Conservation (phyloP, 805 yeast genomes). For the Nakazawaea wyomingensis region DNA sequence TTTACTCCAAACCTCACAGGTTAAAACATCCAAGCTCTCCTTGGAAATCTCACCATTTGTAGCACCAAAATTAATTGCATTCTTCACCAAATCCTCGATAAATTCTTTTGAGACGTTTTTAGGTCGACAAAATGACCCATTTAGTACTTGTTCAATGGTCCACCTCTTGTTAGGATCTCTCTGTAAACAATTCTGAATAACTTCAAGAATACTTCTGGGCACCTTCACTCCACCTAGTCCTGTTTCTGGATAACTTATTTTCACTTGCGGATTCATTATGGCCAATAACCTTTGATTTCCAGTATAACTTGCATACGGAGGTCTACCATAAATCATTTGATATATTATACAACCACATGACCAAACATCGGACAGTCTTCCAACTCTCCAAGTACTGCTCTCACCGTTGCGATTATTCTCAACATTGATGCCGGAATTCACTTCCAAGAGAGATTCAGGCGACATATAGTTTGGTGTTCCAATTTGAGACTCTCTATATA, state of each 20-base stretch:
- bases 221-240: slow-evolving; percentile 61
- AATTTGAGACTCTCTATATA: slow-evolving; percentile 83
- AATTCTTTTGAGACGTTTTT: slow-evolving; percentile 63
- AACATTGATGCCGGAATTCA: slow-evolving; percentile 24
- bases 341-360: slow-evolving; percentile 94
- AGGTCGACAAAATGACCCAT: slow-evolving; percentile 68
- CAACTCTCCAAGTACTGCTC: slow-evolving; percentile 61
- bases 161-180: slow-evolving; percentile 67
- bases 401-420: slow-evolving; percentile 6
- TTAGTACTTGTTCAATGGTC: slow-evolving; percentile 56
- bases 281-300: slow-evolving; percentile 79
- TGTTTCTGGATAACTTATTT: slow-evolving; percentile 56
- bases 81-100: slow-evolving; percentile 64
- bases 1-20: slow-evolving; percentile 56
- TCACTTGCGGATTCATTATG: slow-evolving; percentile 78
- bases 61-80: slow-evolving; percentile 71
- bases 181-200: slow-evolving; percentile 65
- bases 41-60: slow-evolving; percentile 27
- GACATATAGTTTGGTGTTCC: slow-evolving; percentile 99
- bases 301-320: slow-evolving; percentile 79
- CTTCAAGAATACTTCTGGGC: slow-evolving; percentile 62
- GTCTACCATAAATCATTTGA: slow-evolving; percentile 90
- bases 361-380: slow-evolving; percentile 96
- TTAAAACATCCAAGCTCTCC: slow-evolving; percentile 38
- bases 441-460: slow-evolving; percentile 84